Percentiles rank a stretch among this genome's conserved stretches.
These are phyloP conservation scores for Graphilbum ipis-grandicollis DNA, from an alignment of 2,329 filamentous ascomycete species.

Conservation along the genomic window DNA sequence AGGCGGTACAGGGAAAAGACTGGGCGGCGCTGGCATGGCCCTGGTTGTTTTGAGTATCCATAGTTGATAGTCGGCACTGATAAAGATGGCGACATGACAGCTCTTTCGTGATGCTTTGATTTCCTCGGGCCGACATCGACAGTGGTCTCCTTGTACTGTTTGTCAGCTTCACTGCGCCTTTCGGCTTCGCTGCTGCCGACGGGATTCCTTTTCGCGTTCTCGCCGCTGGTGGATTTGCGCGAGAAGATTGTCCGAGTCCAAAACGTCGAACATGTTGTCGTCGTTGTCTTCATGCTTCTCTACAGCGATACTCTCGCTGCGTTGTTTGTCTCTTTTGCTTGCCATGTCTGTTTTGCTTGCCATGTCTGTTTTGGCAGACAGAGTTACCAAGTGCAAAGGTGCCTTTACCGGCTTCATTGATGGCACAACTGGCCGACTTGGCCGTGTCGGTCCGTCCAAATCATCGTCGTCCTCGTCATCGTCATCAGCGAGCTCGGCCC, in stretches of 20 bases:
- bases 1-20: no score
- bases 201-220: slow-evolving; percentile 2
- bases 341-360: no score
- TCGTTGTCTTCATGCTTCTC: slow-evolving; percentile 3
- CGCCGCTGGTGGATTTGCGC: slow-evolving; percentile 5
- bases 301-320: no score
- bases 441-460: slow-evolving; percentile 1
- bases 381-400: neutral
- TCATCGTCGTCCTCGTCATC: slow-evolving; percentile 2
- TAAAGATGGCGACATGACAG: slow-evolving; percentile 4
- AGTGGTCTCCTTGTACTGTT: no score
- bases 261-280: neutral
- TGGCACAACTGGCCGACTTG: neutral
- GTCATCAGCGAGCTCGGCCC: no score
- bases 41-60: no score
- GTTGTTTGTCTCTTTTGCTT: neutral
- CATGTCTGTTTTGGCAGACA: no score
- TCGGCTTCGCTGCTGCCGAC: neutral
- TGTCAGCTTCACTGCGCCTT: no score
- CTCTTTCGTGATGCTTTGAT: neutral
- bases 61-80: no score
- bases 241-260: slow-evolving; percentile 4
- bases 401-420: neutral
- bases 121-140: no score
- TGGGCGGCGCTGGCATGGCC: no score